Evolutionary conservation across 352 stramenopile genomes (phyloP).

Genomic region (Plasmopara muralis): DNA sequence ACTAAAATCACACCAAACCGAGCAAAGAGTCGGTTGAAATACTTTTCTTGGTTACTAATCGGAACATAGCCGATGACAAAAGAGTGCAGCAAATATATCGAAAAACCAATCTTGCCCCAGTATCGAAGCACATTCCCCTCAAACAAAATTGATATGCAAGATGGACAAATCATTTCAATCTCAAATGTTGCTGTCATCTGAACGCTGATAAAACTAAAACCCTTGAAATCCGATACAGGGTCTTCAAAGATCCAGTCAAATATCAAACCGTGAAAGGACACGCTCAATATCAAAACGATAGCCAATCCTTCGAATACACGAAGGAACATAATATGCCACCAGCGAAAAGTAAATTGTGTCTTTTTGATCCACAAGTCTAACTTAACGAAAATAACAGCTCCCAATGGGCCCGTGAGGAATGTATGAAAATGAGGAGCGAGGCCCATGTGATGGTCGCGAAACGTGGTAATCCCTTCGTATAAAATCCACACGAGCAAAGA

Average conservation of each 20-base stretch:
- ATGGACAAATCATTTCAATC: constrained; percentile 21
- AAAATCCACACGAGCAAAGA: constrained; percentile 20
- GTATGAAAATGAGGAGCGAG: constrained; percentile 22
- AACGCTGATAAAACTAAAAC: constrained; percentile 15
- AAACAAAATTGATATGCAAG: constrained; percentile 20
- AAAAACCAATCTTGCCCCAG: constrained; percentile 25
- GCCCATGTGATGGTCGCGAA: constrained; percentile 14
- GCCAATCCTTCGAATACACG: constrained; percentile 22
- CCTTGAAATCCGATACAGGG: constrained; percentile 5
- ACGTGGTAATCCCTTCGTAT: constrained; percentile 13
- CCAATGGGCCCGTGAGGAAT: constrained; percentile 30
- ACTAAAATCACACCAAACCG: constrained; percentile 24
- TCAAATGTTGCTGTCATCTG: constrained; percentile 17
- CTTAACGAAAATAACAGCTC: constrained; percentile 27
- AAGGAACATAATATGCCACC: constrained; percentile 22
- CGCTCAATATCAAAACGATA: constrained; percentile 19
- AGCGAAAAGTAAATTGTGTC: constrained; percentile 10
- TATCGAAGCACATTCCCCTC: constrained; percentile 23
- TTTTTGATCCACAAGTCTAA: constrained; percentile 20
- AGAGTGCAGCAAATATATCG: constrained; percentile 19
- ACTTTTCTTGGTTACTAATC: constrained; percentile 20
- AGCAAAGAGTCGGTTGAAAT: constrained; percentile 28
- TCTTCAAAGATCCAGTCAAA: constrained; percentile 22
- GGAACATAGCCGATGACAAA: constrained; percentile 19
- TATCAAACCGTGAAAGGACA: constrained; percentile 20